Conservation (phyloP, 257 asterid species). For the Capsicum chinense region DNA sequence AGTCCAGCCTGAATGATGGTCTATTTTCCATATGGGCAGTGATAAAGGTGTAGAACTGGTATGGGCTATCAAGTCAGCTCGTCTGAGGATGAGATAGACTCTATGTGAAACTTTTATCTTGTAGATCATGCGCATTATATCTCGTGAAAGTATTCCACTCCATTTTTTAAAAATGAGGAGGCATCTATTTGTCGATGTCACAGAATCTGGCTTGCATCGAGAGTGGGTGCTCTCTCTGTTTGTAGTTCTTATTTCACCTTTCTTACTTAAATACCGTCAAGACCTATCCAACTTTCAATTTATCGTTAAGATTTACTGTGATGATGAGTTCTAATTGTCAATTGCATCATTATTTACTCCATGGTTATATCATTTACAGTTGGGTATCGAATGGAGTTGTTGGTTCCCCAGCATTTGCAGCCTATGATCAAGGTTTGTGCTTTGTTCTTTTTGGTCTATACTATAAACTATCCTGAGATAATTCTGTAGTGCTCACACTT, state of each 20-base stretch:
- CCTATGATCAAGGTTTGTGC: conserved; percentile 91
- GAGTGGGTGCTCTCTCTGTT: background rate
- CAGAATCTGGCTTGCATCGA: background rate
- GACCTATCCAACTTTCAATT: conserved; percentile 8
- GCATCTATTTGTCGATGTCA: background rate
- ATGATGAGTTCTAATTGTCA: background rate
- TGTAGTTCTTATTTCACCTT: conserved; percentile 4
- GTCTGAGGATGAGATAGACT: background rate
- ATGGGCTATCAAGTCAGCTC: background rate
- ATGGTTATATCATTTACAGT: conserved; percentile 48
- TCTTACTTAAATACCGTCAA: background rate
- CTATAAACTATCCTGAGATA: background rate
- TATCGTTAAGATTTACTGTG: background rate
- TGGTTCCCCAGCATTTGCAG: conserved; percentile 99
- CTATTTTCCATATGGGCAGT: background rate
- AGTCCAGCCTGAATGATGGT: background rate
- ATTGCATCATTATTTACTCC: conserved; percentile 27
- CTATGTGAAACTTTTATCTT: background rate
- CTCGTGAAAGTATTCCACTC: background rate
- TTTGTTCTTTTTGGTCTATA: conserved; percentile 11
- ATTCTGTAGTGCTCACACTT: conserved; percentile 24
- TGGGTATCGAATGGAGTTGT: conserved; percentile 98
- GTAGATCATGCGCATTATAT: background rate
- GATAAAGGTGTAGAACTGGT: conserved; percentile 1
- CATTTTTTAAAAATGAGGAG: background rate